Conservation (phyloP, 129 eudicot species). For the Saussurea involucrata region DNA sequence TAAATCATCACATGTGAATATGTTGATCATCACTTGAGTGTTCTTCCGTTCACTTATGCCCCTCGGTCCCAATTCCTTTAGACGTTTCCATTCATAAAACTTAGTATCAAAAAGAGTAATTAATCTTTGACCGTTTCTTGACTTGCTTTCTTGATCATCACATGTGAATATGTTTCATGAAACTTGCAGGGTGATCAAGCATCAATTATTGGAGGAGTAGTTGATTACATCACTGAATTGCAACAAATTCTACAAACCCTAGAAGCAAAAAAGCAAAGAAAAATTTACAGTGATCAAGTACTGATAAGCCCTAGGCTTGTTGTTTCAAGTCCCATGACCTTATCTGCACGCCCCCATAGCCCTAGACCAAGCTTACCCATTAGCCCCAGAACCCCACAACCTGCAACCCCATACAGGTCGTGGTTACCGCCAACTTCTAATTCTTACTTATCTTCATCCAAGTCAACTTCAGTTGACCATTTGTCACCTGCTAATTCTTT, state of each 20-base stretch:
- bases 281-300: slow-evolving; percentile 56
- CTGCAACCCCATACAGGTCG: slow-evolving; percentile 46
- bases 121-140: neutral
- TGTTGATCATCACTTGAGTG: no score
- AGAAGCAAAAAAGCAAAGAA: slow-evolving; percentile 81
- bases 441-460: slow-evolving; percentile 24
- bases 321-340: slow-evolving; percentile 59
- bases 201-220: slow-evolving; percentile 91
- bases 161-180: neutral
- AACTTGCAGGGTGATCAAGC: slow-evolving; percentile 85
- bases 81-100: no score
- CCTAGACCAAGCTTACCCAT: slow-evolving; percentile 65
- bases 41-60: no score
- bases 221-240: slow-evolving; percentile 74
- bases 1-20: slow-evolving; percentile 11
- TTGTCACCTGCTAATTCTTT: slow-evolving; percentile 39
- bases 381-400: slow-evolving; percentile 85
- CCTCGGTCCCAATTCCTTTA: no score
- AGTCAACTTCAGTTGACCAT: slow-evolving; percentile 10
- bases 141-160: neutral
- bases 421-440: neutral
- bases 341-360: slow-evolving; percentile 63
- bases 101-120: no score
- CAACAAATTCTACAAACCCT: slow-evolving; percentile 76
- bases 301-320: slow-evolving; percentile 49